These are phyloP conservation scores for Royoungia palumana DNA, from an alignment of 768 basidiomycete genomes.

Conservation along the genomic window DNA sequence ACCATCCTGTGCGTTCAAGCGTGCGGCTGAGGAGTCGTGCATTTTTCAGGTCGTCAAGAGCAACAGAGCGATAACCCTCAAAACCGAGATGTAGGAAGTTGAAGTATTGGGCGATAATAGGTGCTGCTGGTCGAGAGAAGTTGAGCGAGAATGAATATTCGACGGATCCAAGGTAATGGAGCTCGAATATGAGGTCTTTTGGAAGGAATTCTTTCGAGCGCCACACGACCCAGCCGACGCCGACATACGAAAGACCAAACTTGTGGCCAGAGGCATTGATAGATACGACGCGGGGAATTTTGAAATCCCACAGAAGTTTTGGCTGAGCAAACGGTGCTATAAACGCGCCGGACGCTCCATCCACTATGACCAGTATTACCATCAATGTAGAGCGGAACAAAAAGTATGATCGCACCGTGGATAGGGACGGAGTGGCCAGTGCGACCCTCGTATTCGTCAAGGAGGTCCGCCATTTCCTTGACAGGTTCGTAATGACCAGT, in stretches of 20 bases:
- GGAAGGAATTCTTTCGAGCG: slow-evolving; percentile 53
- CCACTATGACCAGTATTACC: slow-evolving; percentile 33
- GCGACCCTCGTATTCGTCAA: slow-evolving; percentile 52
- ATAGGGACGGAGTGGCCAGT: slow-evolving; percentile 46
- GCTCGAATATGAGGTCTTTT: slow-evolving; percentile 67
- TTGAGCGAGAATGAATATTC: slow-evolving; percentile 77
- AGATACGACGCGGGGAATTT: slow-evolving; percentile 53
- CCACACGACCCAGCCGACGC: slow-evolving; percentile 68
- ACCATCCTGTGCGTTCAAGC: slow-evolving; percentile 54
- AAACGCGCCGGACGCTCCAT: slow-evolving; percentile 61
- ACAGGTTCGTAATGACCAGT: slow-evolving; percentile 75
- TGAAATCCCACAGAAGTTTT: slow-evolving; percentile 57
- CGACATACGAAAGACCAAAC: slow-evolving; percentile 54
- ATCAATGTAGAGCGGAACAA: slow-evolving; percentile 13
- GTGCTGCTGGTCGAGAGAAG: slow-evolving; percentile 59
- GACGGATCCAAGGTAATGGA: slow-evolving; percentile 48
- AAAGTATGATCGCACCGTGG: slow-evolving; percentile 31
- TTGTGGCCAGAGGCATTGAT: slow-evolving; percentile 64
- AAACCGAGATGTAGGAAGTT: slow-evolving; percentile 62
- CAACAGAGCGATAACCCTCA: slow-evolving; percentile 47
- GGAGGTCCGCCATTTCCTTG: slow-evolving; percentile 74
- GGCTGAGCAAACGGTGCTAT: slow-evolving; percentile 60
- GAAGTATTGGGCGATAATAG: slow-evolving; percentile 61
- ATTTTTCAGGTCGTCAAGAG: slow-evolving; percentile 51
- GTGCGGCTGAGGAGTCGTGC: slow-evolving; percentile 65